Evolutionary conservation across 768 basidiomycete genomes (phyloP).

Genomic region (Crucibulum laeve): DNA sequence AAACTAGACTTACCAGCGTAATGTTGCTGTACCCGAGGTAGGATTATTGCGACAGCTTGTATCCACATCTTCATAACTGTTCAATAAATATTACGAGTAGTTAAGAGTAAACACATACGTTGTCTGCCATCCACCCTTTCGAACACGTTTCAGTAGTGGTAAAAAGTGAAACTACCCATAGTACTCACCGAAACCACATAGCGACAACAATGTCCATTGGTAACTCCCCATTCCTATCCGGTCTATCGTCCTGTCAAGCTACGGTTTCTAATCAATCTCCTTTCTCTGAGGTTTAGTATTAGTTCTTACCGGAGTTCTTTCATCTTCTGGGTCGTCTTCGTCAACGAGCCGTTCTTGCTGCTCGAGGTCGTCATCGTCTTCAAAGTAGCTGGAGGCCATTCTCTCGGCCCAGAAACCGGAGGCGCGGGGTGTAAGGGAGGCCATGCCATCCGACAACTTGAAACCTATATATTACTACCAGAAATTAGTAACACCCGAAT

Average conservation of each 20-base stretch:
- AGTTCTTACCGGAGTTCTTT: slow-evolving; percentile 41
- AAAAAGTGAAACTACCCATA: background rate
- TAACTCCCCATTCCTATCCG: slow-evolving; percentile 90
- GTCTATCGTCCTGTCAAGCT: slow-evolving; percentile 83
- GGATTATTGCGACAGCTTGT: slow-evolving; percentile 84
- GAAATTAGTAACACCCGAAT: too few relatives aligned
- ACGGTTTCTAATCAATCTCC: background rate
- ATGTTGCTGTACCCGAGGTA: slow-evolving; percentile 95
- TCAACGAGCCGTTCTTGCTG: slow-evolving; percentile 26
- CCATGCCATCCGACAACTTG: slow-evolving; percentile 24
- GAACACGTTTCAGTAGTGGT: slow-evolving; percentile 3
- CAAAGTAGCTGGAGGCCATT: slow-evolving; percentile 32
- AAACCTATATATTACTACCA: background rate
- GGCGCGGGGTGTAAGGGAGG: slow-evolving; percentile 39
- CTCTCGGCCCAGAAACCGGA: slow-evolving; percentile 44
- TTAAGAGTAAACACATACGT: slow-evolving; percentile 43
- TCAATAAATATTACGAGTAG: slow-evolving; percentile 20
- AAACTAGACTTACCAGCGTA: slow-evolving; percentile 52
- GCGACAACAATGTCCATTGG: slow-evolving; percentile 75
- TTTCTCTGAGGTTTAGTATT: background rate
- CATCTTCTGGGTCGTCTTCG: slow-evolving; percentile 30
- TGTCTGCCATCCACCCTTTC: slow-evolving; percentile 90
- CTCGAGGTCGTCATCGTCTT: slow-evolving; percentile 31
- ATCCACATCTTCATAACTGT: slow-evolving; percentile 74
- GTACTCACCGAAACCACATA: slow-evolving; percentile 84